Conservation (phyloP, 345 rosid species). For the Limnanthes douglasii region DNA sequence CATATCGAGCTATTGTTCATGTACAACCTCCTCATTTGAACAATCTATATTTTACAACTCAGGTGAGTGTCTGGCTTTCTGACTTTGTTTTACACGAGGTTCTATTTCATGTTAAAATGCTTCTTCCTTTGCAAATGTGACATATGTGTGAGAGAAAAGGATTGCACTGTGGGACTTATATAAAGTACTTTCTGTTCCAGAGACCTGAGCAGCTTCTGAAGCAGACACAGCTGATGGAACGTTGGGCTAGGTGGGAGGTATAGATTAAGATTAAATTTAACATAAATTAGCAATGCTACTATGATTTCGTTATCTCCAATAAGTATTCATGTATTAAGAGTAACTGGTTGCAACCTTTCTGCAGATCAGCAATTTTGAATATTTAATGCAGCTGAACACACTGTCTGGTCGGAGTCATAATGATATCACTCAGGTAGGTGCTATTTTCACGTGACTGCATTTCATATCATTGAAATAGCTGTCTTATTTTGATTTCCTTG, state of each 20-base stretch:
- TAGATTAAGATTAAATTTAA: constrained; percentile 5
- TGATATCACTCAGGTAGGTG: constrained; percentile 68
- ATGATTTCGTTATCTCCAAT: neutral
- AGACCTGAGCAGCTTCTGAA: constrained; percentile 69
- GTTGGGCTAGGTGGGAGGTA: constrained; percentile 90
- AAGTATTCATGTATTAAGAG: constrained; percentile 1
- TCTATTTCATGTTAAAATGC: neutral
- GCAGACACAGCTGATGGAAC: constrained; percentile 66
- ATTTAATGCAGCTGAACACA: constrained; percentile 64
- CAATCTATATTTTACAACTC: constrained; percentile 61
- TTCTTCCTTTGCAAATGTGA: too few species aligned
- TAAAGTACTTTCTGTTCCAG: constrained; percentile 18
- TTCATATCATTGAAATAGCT: too few species aligned
- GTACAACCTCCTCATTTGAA: constrained; percentile 53
- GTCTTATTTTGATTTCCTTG: constrained; percentile 11
- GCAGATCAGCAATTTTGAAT: constrained; percentile 85
- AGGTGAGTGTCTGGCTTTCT: constrained; percentile 29
- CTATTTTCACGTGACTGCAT: constrained; percentile 6
- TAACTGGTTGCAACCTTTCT: constrained; percentile 7
- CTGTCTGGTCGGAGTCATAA: constrained; percentile 77
- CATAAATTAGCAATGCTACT: constrained; percentile 1
- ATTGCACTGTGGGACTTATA: too few species aligned
- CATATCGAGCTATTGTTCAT: constrained; percentile 63
- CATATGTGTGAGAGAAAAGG: too few species aligned
- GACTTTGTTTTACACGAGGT: neutral